Evolutionary conservation across 805 yeast genomes (phyloP), one percentile per base, ranked within the genome.

Genomic region (Metschnikowia picachoensis): DNA sequence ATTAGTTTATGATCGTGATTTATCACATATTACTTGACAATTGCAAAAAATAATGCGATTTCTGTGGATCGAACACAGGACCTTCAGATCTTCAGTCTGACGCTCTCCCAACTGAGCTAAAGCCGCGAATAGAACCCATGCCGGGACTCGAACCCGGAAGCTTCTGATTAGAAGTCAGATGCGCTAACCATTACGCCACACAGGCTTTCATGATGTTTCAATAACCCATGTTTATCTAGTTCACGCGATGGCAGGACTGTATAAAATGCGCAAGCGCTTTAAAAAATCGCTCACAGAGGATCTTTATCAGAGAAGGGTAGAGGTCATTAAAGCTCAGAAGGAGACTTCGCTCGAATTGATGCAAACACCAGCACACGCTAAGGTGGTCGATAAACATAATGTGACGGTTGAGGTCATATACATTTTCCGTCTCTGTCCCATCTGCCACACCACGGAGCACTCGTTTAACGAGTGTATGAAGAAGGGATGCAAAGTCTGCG

Each of bases 21-120:
- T n/a, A n/a, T n/a, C n/a, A n/a, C n/a, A n/a, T n/a, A n/a, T n/a
- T n/a, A n/a, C n/a, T n/a, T n/a, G n/a, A n/a, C n/a, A n/a, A n/a
- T n/a, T n/a, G n/a, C n/a, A n/a, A n/a, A n/a, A n/a, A n/a, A n/a
- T n/a, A 32, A 35, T 55, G 59, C 59, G 57, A 55, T 55, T 53
- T 55, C 59, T 55, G 59, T 55, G 59, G 59, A 55, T 55, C 57
- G 59, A 53, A 55, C 59, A 55, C 57, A 55, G 59, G 59, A 55
- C 59, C 59, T 55, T 48, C 57, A 55, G 59, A 53, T 55, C 57
- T 55, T 55, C 59, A 55, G 59, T 55, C 59, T 55, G 57, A 51
- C 59, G 57, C 59, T 55, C 59, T 55, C 57, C 59, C 59, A 40
- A 55, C 58, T 52, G 56, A 52, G 56, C 56, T 50, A 54, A 54